These are phyloP conservation scores for Puccinia novopanici DNA, from an alignment of 1,284 basidiomycete genomes.

Conservation along the genomic window DNA sequence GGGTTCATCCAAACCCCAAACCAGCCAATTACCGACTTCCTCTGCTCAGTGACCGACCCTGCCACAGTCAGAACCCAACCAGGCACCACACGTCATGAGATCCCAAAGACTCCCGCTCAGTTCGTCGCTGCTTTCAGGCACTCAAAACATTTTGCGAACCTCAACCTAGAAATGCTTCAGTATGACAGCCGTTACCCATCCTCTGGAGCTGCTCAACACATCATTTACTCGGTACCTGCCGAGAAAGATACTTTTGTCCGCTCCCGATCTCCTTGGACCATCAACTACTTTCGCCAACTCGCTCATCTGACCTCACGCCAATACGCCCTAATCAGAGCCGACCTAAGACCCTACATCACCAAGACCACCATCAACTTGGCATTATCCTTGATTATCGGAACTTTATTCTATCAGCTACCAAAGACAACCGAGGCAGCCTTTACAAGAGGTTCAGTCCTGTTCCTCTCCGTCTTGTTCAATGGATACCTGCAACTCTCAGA, in stretches of 20 bases:
- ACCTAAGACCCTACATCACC: conserved; percentile 54
- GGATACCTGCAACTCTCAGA: conserved; percentile 56
- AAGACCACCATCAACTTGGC: conserved; percentile 56
- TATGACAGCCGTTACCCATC: conserved; percentile 41
- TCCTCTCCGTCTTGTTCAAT: conserved; percentile 55
- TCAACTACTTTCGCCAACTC: conserved; percentile 53
- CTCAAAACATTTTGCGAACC: conserved; percentile 25
- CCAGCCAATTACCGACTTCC: conserved; percentile 43
- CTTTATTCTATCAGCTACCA: conserved; percentile 55
- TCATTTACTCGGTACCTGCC: conserved; percentile 18
- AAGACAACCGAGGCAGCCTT: conserved; percentile 53
- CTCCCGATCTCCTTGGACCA: conserved; percentile 53
- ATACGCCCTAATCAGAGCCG: conserved; percentile 55
- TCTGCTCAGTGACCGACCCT: conserved; percentile 49
- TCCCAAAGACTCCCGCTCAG: conserved; percentile 32
- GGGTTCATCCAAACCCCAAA: conserved; percentile 29
- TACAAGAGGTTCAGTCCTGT: conserved; percentile 55
- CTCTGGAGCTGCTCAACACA: conserved; percentile 36
- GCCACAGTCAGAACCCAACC: conserved; percentile 13
- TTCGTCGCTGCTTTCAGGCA: conserved; percentile 39
- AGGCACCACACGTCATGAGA: not conserved
- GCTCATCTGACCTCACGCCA: conserved; percentile 55
- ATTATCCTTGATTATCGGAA: conserved; percentile 54
- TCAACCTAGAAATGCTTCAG: conserved; percentile 37
- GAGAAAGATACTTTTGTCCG: conserved; percentile 50